Conservation (phyloP, 2,329 filamentous ascomycete genomes). For the Calonectria leucothoes region DNA sequence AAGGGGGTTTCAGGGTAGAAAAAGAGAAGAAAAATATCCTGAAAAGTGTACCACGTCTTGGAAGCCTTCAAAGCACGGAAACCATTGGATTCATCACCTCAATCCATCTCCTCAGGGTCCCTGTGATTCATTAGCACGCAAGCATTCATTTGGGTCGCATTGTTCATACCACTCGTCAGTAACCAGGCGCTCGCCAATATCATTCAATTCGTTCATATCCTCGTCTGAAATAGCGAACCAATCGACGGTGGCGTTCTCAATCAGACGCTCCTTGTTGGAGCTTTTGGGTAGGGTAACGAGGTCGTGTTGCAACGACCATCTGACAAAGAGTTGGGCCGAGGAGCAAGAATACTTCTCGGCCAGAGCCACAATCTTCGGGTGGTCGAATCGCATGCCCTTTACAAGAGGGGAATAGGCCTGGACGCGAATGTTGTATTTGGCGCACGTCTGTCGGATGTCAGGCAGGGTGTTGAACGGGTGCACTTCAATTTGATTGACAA, state of each 20-base stretch:
- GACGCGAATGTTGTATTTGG: not conserved
- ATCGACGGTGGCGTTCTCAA: not conserved
- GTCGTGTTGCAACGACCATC: not conserved
- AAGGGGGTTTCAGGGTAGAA: no score
- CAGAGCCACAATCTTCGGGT: not conserved
- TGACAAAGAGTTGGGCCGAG: not conserved
- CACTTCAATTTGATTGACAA: not conserved
- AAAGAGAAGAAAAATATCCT: no score
- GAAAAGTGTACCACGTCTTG: rapidly evolving
- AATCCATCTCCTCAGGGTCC: not conserved
- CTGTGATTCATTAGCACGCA: not conserved
- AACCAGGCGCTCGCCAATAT: not conserved
- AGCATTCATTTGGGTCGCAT: not conserved
- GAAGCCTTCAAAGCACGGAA: not conserved
- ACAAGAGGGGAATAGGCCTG: not conserved
- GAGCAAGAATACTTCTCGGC: not conserved
- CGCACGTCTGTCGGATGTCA: not conserved
- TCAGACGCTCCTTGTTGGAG: not conserved
- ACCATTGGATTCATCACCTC: not conserved
- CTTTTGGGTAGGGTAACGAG: not conserved
- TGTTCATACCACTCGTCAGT: not conserved
- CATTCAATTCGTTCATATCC: not conserved
- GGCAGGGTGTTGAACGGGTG: not conserved
- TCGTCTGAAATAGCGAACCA: not conserved
- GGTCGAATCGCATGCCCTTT: not conserved